Percentiles rank a stretch among this genome's conserved stretches.
Conservation (phyloP, 2,329 filamentous ascomycete species). For the Madurella mycetomatis region DNA sequence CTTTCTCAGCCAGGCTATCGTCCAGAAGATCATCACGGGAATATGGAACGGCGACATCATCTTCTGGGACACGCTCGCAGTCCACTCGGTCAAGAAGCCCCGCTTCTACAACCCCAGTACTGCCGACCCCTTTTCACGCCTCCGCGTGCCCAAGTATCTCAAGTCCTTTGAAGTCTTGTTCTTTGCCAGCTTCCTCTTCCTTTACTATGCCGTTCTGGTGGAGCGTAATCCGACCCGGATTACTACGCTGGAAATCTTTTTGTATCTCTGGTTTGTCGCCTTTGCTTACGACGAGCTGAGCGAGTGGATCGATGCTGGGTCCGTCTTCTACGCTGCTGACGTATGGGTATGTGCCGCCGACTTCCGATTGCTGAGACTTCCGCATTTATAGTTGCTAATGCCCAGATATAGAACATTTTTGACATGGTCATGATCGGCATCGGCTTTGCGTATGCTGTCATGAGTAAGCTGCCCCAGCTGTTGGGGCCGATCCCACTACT, state of each 20-base stretch:
- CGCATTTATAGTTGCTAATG: slow-evolving; percentile 30
- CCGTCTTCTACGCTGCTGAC: slow-evolving; percentile 78
- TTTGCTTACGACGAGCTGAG: slow-evolving; percentile 86
- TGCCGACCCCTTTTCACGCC: slow-evolving; percentile 68
- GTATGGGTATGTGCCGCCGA: slow-evolving; percentile 75
- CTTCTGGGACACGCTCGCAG: slow-evolving; percentile 77
- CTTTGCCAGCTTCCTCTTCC: slow-evolving; percentile 67
- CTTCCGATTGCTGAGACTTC: slow-evolving; percentile 55
- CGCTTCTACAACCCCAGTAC: slow-evolving; percentile 66
- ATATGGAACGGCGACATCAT: slow-evolving; percentile 85
- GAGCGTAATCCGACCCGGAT: slow-evolving; percentile 64
- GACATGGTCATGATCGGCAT: slow-evolving; percentile 73
- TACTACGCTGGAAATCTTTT: slow-evolving; percentile 62
- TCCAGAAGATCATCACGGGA: slow-evolving; percentile 78
- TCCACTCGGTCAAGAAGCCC: slow-evolving; percentile 69
- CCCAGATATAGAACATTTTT: slow-evolving; percentile 66
- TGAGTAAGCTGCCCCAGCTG: slow-evolving; percentile 53
- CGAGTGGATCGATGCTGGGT: slow-evolving; percentile 80
- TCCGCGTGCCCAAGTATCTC: slow-evolving; percentile 76
- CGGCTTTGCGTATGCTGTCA: slow-evolving; percentile 64
- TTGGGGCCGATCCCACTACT: slow-evolving; percentile 18
- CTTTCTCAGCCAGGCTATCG: slow-evolving; percentile 73
- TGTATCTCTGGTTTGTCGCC: slow-evolving; percentile 82
- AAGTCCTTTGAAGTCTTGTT: slow-evolving; percentile 82
- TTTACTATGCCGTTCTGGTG: slow-evolving; percentile 85